Percentiles rank a stretch among this genome's conserved stretches.
These are phyloP conservation scores for Ramalina intermedia DNA, from an alignment of 495 filamentous ascomycete genomes.

Conservation along the genomic window DNA sequence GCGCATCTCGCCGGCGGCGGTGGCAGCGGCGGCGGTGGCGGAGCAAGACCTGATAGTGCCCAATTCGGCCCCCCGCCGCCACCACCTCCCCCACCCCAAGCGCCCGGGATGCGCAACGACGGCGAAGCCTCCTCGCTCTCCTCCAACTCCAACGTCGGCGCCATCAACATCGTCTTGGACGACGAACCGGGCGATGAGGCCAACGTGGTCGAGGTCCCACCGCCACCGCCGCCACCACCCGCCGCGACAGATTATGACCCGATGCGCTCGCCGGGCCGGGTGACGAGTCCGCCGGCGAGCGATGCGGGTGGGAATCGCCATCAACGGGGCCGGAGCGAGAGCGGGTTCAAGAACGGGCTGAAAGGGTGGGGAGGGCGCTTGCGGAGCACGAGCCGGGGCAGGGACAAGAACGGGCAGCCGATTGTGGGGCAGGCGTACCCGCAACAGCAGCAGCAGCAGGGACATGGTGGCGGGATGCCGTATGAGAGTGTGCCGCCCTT, in stretches of 20 bases:
- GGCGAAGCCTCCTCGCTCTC: constrained; percentile 29
- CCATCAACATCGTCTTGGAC: constrained; percentile 62
- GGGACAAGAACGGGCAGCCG: constrained; percentile 19
- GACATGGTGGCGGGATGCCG: constrained; percentile 29
- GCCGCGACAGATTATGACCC: constrained; percentile 11
- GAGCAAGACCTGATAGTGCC: not conserved
- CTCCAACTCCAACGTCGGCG: constrained; percentile 26
- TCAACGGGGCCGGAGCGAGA: constrained; percentile 55
- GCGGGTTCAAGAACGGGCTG: constrained; percentile 42
- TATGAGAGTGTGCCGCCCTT: constrained; percentile 43
- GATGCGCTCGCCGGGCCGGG: constrained; percentile 27
- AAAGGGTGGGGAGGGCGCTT: constrained; percentile 53
- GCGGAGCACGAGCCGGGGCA: constrained; percentile 49
- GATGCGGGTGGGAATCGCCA: constrained; percentile 26
- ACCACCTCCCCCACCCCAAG: constrained; percentile 48
- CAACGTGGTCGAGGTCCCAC: constrained; percentile 17
- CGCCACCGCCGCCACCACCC: constrained; percentile 9
- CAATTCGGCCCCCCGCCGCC: constrained; percentile 40
- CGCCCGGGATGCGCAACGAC: constrained; percentile 17
- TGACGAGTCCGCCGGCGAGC: constrained; percentile 19
- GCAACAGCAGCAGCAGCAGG: not conserved
- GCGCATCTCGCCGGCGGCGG: constrained; percentile 52
- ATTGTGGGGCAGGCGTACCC: constrained; percentile 10
- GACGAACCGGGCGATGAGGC: constrained; percentile 37
- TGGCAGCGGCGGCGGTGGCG: not conserved